phyloP scores from a whole-genome alignment of 2,329 filamentous ascomycete genomes.

The Dothiorella sarmentorum region DNA sequence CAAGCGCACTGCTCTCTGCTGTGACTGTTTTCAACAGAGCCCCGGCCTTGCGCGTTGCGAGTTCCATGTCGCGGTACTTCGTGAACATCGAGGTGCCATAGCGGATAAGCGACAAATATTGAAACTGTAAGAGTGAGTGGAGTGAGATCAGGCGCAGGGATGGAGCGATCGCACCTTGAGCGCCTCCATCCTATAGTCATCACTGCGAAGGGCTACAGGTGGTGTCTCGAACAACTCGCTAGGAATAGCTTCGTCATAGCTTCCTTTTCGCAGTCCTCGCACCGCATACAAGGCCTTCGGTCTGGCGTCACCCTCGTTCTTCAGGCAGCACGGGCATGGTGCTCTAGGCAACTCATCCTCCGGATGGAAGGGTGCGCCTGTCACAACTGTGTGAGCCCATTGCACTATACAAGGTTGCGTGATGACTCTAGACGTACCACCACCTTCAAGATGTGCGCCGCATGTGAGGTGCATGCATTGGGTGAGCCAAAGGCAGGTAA shows the following conservation, averaged over 20 bases:
- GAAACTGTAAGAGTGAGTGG: slow-evolving; percentile 39
- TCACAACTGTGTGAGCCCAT: not conserved
- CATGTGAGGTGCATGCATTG: slow-evolving; percentile 50
- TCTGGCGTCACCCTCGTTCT: slow-evolving; percentile 33
- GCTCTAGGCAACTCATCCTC: slow-evolving; percentile 39
- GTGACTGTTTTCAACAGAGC: not conserved
- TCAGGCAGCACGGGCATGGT: slow-evolving; percentile 45
- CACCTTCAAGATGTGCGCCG: slow-evolving; percentile 46
- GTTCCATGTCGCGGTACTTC: not conserved
- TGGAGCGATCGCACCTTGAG: slow-evolving; percentile 35
- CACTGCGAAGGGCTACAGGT: slow-evolving; percentile 40
- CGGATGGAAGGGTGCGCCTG: slow-evolving; percentile 47
- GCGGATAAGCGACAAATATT: slow-evolving; percentile 40
- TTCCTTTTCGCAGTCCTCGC: slow-evolving; percentile 40
- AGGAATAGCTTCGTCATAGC: slow-evolving; percentile 45
- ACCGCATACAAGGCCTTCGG: slow-evolving; percentile 44
- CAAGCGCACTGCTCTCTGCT: not conserved
- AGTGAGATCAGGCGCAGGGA: not conserved
- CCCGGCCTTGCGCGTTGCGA: not conserved
- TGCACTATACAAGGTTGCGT: not conserved
- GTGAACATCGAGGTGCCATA: slow-evolving; percentile 27
- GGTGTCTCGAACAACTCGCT: slow-evolving; percentile 42
- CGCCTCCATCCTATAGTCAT: slow-evolving; percentile 39
- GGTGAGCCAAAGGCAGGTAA: slow-evolving; percentile 47
- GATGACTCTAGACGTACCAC: slow-evolving; percentile 43